A percentile compares a stretch with the other conserved stretches of the same genome.
Evolutionary conservation across 2,329 filamentous ascomycete genomes (phyloP).

Genomic region (Ophiobolus disseminans): DNA sequence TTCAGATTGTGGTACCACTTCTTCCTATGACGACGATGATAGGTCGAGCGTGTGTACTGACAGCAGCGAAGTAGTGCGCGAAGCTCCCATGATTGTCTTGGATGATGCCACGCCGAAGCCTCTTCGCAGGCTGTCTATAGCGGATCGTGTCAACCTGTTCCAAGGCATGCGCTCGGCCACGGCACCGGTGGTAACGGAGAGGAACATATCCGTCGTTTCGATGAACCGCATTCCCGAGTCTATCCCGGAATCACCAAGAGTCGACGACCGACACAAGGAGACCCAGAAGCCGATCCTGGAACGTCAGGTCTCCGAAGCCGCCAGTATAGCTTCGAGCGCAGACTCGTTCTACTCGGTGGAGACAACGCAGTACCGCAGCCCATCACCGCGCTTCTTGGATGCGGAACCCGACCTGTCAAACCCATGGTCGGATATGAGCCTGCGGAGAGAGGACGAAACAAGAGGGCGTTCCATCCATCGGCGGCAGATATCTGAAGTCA

Average conservation of each 20-base stretch:
- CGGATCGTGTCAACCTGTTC: slow-evolving; percentile 41
- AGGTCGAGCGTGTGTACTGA: slow-evolving; percentile 44
- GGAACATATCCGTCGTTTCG: slow-evolving; percentile 5
- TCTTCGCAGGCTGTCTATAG: slow-evolving; percentile 32
- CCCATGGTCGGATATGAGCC: slow-evolving; percentile 31
- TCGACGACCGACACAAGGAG: slow-evolving; percentile 11
- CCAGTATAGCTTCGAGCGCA: slow-evolving; percentile 44
- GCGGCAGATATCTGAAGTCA: slow-evolving; percentile 47
- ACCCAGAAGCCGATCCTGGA: slow-evolving; percentile 20
- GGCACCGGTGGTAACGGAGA: slow-evolving; percentile 19
- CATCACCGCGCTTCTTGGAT: slow-evolving; percentile 41
- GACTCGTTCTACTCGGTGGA: slow-evolving; percentile 49
- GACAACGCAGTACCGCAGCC: slow-evolving; percentile 29
- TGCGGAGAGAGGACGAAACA: slow-evolving; percentile 18
- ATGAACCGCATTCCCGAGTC: slow-evolving; percentile 30
- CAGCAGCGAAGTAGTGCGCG: slow-evolving; percentile 32
- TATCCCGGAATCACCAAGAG: slow-evolving; percentile 20
- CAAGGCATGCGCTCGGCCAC: slow-evolving; percentile 39
- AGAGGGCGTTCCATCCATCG: slow-evolving; percentile 44
- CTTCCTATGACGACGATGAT: slow-evolving; percentile 46
- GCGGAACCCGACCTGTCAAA: slow-evolving; percentile 37
- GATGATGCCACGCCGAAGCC: slow-evolving; percentile 22
- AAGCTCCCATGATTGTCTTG: slow-evolving; percentile 29
- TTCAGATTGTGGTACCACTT: slow-evolving; percentile 39
- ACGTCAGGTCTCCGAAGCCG: slow-evolving; percentile 36